Evolutionary conservation across 2,329 filamentous ascomycete genomes (phyloP).

Genomic region (Teratosphaeriaceae sp.): DNA sequence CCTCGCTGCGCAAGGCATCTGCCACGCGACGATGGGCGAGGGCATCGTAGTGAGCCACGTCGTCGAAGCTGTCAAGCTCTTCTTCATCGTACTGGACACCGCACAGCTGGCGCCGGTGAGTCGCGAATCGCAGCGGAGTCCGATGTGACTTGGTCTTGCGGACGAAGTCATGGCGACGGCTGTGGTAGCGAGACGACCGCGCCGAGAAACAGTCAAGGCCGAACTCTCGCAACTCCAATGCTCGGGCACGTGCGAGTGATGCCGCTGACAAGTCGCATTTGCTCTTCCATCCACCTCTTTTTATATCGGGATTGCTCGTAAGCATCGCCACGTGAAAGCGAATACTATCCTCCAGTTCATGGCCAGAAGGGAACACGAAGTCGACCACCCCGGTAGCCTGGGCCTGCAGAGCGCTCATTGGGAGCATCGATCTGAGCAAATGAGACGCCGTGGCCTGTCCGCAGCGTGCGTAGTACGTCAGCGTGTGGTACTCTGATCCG

Average conservation of each 20-base stretch:
- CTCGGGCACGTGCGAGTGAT: constrained; percentile 29
- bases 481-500: constrained; percentile 38
- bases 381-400: constrained; percentile 35
- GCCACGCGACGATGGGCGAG: constrained; percentile 11
- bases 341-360: constrained; percentile 31
- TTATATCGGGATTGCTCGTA: constrained; percentile 19
- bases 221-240: constrained; percentile 36
- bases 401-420: constrained; percentile 34
- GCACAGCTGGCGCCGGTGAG: constrained; percentile 26
- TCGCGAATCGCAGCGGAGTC: constrained; percentile 37
- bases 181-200: constrained; percentile 33
- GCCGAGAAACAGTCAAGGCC: constrained; percentile 38
- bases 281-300: constrained; percentile 30
- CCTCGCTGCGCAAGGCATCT: constrained; percentile 11
- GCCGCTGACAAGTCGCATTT: constrained; percentile 28
- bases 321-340: constrained; percentile 30
- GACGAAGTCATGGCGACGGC: constrained; percentile 35
- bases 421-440: constrained; percentile 33
- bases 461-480: constrained; percentile 36
- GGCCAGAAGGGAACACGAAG: constrained; percentile 31
- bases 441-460: constrained; percentile 26
- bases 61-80: constrained; percentile 32
- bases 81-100: constrained; percentile 25
- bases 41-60: constrained; percentile 18
- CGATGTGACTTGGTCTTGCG: constrained; percentile 32